Base-by-base conservation (phyloP, 176 grass and related monocot species). In the Eleusine coracana region DNA sequence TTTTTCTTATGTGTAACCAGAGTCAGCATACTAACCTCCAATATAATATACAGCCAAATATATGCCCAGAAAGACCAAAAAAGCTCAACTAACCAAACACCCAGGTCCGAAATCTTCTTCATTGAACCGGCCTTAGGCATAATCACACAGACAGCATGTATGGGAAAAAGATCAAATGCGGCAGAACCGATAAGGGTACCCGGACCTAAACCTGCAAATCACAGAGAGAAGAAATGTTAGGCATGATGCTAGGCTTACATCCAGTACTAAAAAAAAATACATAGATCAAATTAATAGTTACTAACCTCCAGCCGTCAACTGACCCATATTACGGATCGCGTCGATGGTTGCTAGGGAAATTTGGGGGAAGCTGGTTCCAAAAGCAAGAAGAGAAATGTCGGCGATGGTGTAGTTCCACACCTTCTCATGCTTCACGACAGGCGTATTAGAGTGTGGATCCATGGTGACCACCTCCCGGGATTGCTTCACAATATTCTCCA, bases 281-380 rank as follows among this genome's bases (percentile, higher is more conserved):
- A 15, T 51, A 51, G 12, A 51, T 51, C 49, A 52, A 80, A 29
- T 17, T 4, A 23, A 45, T 39, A 70, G 76, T 38, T 29, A 79
- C 18, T 51, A 11, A 98, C 95, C 95, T 91, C 95, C 95, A 73
- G 95, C 95, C 65, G 87, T 98, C 36, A 90, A 59, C 29, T 93
- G 88, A 58, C 90, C 92, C 16, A 93, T 73, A 75, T 95, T 93
- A 40, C 72, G 84, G 52, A 98, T 91, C 3, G 95, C 90, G 6
- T 98, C 95, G 2, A 95, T 98, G 7, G 87, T 95, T 28, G 95
- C 95, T 0, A 95, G 79, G 27, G 95, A 95, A 74, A 98, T 98
- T 77, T 98, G 95, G 4, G 95, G 92, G 48, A 98, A 98, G 79
- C 95, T 98, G 66, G 95, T 98, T 12, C 95, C 95, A n/a, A 98